These are phyloP conservation scores for Clonostachys solani DNA, from an alignment of 2,329 filamentous ascomycete genomes.

Conservation along the genomic window DNA sequence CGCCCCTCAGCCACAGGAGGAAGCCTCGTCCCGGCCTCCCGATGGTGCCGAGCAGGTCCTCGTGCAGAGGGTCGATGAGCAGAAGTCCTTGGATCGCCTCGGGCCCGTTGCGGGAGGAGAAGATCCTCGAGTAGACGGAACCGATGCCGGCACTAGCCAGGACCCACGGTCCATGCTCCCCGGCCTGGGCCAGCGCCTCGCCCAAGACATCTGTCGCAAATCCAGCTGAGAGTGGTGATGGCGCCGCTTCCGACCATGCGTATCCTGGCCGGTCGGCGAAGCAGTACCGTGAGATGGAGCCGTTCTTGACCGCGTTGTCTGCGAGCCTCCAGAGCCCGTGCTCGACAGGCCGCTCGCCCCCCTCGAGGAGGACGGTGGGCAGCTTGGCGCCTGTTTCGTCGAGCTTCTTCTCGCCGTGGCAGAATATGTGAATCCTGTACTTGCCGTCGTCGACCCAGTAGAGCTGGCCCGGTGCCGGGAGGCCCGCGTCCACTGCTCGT, in stretches of 20 bases:
- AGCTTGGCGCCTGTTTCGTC: constrained; percentile 44
- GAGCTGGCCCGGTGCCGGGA: constrained; percentile 68
- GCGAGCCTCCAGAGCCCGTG: constrained; percentile 77
- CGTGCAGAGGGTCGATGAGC: constrained; percentile 84
- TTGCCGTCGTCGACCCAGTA: constrained; percentile 80
- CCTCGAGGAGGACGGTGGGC: constrained; percentile 85
- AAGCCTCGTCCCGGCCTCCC: constrained; percentile 71
- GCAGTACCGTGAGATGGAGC: constrained; percentile 84
- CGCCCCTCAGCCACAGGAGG: constrained; percentile 77
- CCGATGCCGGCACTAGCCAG: constrained; percentile 83
- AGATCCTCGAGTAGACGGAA: constrained; percentile 85
- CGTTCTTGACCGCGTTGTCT: constrained; percentile 69
- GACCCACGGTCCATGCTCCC: constrained; percentile 85
- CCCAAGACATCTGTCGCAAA: constrained; percentile 89
- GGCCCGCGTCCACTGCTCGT: constrained; percentile 71
- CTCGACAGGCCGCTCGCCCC: constrained; percentile 75
- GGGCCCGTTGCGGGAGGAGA: constrained; percentile 75
- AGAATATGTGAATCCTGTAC: constrained; percentile 84
- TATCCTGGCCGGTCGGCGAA: constrained; percentile 92
- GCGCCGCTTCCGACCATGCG: constrained; percentile 84
- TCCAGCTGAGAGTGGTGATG: constrained; percentile 87
- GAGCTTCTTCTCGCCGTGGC: constrained; percentile 62
- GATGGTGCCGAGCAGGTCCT: constrained; percentile 71
- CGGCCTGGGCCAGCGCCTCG: constrained; percentile 75
- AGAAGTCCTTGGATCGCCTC: constrained; percentile 70